Evolutionary conservation across 768 basidiomycete genomes (phyloP).

Genomic region (Strobilomyces confusus): DNA sequence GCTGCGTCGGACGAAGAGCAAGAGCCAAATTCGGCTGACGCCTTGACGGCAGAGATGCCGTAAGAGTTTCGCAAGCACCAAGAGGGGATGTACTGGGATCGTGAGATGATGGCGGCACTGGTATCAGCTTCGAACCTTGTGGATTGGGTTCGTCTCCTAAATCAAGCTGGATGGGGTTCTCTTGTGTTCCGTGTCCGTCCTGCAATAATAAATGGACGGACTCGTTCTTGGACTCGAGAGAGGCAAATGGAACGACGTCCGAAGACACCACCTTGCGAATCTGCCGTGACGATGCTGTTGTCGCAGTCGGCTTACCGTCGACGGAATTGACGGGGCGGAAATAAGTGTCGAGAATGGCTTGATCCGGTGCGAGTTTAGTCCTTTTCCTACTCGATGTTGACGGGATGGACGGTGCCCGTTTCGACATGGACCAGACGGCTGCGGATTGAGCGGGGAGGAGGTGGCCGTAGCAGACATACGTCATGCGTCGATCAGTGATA

Average conservation of each 20-base stretch:
- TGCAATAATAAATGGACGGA: slow-evolving; percentile 13
- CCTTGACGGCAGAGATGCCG: slow-evolving; percentile 7
- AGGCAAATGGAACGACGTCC: slow-evolving; percentile 12
- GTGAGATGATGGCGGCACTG: slow-evolving; percentile 12
- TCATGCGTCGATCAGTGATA: slow-evolving; percentile 26
- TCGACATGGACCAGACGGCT: slow-evolving; percentile 18
- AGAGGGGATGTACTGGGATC: slow-evolving; percentile 9
- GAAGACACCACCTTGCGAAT: slow-evolving; percentile 13
- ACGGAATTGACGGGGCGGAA: slow-evolving; percentile 18
- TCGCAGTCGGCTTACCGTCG: slow-evolving; percentile 11
- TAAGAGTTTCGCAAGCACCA: slow-evolving; percentile 4
- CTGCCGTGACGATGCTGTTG: slow-evolving; percentile 14
- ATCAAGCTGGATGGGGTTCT: slow-evolving; percentile 25
- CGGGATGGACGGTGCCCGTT: slow-evolving; percentile 10
- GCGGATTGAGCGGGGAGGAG: slow-evolving; percentile 13
- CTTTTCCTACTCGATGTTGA: slow-evolving; percentile 19
- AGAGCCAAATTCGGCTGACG: slow-evolving; percentile 9
- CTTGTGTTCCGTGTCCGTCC: slow-evolving; percentile 22
- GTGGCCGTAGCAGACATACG: slow-evolving; percentile 19
- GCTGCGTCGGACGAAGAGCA: slow-evolving; percentile 23
- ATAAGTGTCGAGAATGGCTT: slow-evolving; percentile 25
- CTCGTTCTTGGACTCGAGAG: slow-evolving; percentile 5
- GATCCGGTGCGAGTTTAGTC: slow-evolving; percentile 13
- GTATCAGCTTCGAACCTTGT: slow-evolving; percentile 5
- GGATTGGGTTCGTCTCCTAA: slow-evolving; percentile 13